Percentiles rank a stretch among this genome's conserved stretches.
phyloP scores from a whole-genome alignment of 495 filamentous ascomycete species.

The Thermochaetoides thermophila region DNA sequence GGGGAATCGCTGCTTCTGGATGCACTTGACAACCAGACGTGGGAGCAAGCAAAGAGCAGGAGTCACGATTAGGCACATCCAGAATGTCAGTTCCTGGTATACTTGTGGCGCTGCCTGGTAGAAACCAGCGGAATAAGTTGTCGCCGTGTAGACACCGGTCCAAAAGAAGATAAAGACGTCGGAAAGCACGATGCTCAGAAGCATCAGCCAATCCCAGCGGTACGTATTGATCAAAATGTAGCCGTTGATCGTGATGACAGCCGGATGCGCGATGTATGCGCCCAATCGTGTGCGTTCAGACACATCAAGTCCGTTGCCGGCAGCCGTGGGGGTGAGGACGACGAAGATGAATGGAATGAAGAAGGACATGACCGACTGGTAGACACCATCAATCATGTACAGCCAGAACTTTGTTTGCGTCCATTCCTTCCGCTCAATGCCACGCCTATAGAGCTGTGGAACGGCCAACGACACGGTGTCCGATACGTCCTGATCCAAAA shows the following conservation, averaged over 20 bases:
- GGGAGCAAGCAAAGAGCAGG: conserved; percentile 69
- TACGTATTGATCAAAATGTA: conserved; percentile 95
- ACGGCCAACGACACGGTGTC: conserved; percentile 89
- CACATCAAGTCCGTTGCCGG: conserved; percentile 53
- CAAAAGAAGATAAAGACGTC: conserved; percentile 86
- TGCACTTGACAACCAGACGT: conserved; percentile 65
- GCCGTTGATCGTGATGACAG: conserved; percentile 73
- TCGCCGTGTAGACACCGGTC: conserved; percentile 81
- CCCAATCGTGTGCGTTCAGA: conserved; percentile 70
- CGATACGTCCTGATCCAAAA: conserved; percentile 92
- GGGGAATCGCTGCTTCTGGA: conserved; percentile 89
- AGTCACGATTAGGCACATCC: conserved; percentile 64
- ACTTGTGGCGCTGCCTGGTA: conserved; percentile 66
- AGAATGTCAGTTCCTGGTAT: conserved; percentile 71
- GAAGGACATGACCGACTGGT: conserved; percentile 85
- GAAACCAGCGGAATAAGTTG: conserved; percentile 49
- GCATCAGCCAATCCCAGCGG: conserved; percentile 91
- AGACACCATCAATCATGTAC: conserved; percentile 91
- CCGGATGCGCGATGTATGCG: conserved; percentile 60
- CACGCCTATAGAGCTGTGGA: conserved; percentile 87
- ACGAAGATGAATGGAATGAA: conserved; percentile 84
- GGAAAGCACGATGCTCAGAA: conserved; percentile 66
- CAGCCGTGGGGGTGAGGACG: conserved; percentile 47
- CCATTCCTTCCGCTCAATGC: conserved; percentile 96
- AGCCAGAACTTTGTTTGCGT: conserved; percentile 92